Evolutionary conservation across 2,329 filamentous ascomycete genomes (phyloP).

Genomic region (Zymoseptoria brevis): DNA sequence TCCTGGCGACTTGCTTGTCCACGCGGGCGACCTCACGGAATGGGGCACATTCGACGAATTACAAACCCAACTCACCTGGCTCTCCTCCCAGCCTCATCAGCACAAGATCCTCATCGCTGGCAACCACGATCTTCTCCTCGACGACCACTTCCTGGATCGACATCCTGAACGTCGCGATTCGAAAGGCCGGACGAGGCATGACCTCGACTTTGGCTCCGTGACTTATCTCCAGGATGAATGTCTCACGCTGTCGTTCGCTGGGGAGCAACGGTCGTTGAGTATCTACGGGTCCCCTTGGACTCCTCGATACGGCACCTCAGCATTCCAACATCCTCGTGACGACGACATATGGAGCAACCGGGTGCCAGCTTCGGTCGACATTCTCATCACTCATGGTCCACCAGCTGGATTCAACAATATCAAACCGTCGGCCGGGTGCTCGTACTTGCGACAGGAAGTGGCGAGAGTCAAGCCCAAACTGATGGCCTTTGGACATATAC

Average conservation of each 20-base stretch:
- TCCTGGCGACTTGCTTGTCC: slow-evolving; percentile 18
- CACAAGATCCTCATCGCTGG: slow-evolving; percentile 22
- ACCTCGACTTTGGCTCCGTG: slow-evolving; percentile 29
- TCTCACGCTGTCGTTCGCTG: slow-evolving; percentile 39
- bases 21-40: slow-evolving; percentile 20
- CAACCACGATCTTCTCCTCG: slow-evolving; percentile 18
- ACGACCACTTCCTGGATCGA: background rate
- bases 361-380: slow-evolving; percentile 24
- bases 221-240: slow-evolving; percentile 29
- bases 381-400: slow-evolving; percentile 36
- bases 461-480: slow-evolving; percentile 28
- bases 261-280: slow-evolving; percentile 47
- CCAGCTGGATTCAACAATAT: slow-evolving; percentile 33
- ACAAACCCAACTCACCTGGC: slow-evolving; percentile 16
- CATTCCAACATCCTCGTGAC: slow-evolving; percentile 35
- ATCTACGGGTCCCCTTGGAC: slow-evolving; percentile 70
- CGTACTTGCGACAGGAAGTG: slow-evolving; percentile 9
- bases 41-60: slow-evolving; percentile 13
- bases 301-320: slow-evolving; percentile 51
- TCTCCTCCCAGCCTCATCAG: slow-evolving; percentile 12
- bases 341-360: slow-evolving; percentile 20
- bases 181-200: background rate
- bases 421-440: slow-evolving; percentile 24
- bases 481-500: slow-evolving; percentile 36
- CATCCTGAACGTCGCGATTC: background rate